Conservation (phyloP, 352 stramenopile species). For the Heterotrichella gracilis region DNA sequence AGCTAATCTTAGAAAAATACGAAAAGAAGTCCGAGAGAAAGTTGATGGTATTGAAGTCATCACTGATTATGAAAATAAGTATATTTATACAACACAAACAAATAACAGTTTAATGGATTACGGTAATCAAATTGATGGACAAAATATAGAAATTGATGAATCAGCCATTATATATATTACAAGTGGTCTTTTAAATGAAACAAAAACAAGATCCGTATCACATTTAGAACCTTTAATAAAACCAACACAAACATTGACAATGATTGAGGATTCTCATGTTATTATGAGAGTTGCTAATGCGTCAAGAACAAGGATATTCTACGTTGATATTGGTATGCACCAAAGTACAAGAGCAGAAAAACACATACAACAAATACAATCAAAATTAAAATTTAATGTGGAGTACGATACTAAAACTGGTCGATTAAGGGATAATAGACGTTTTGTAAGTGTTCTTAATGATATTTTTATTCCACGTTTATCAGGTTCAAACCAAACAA, state of each 20-base stretch:
- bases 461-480: slow-evolving; percentile 9
- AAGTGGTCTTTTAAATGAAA: slow-evolving; percentile 7
- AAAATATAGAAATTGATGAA: slow-evolving; percentile 12
- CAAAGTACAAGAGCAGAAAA: not conserved
- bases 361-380: not conserved
- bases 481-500: not conserved
- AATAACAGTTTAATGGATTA: not conserved
- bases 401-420: not conserved
- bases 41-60: not conserved
- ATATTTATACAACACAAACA: not conserved
- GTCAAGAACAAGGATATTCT: not conserved
- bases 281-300: not conserved
- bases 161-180: not conserved
- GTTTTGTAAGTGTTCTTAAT: not conserved
- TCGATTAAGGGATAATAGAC: not conserved
- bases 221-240: not conserved
- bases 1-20: not conserved
- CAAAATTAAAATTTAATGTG: not conserved
- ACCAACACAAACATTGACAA: not conserved
- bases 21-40: not conserved
- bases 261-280: not conserved
- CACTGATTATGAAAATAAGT: not conserved
- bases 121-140: not conserved
- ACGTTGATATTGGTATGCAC: not conserved
- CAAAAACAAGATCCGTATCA: slow-evolving; percentile 9